Evolutionary conservation across 1,284 basidiomycete species (phyloP).

Genomic region (Ganoderma lucidum): DNA sequence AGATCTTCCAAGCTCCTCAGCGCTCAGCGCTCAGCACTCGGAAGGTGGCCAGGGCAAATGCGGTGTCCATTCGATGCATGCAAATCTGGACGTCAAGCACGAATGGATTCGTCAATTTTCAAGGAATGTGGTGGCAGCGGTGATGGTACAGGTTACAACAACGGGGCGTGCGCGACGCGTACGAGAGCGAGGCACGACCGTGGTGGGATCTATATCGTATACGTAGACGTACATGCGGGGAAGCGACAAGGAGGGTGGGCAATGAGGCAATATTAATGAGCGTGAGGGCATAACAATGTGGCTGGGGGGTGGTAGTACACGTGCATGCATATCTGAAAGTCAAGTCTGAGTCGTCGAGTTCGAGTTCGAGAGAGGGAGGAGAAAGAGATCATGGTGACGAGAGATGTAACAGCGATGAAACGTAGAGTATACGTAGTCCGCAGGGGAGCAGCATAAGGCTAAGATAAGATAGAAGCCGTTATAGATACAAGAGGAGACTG

Average conservation of each 20-base stretch:
- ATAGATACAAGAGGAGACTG: conserved; percentile 9
- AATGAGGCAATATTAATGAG: conserved; percentile 2
- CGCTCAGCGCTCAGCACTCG: neutral
- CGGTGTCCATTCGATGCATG: neutral
- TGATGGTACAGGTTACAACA: neutral
- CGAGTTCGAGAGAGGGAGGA: neutral
- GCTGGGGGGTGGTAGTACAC: conserved; percentile 13
- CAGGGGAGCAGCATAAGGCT: neutral
- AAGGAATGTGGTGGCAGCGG: neutral
- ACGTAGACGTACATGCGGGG: neutral
- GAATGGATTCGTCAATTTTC: neutral
- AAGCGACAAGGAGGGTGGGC: neutral
- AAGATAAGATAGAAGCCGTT: conserved; percentile 6
- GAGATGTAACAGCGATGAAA: neutral
- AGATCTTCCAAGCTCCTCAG: neutral
- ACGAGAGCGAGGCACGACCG: neutral
- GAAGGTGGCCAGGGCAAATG: neutral
- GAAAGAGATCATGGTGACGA: neutral
- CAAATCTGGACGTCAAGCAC: neutral
- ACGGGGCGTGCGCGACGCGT: neutral
- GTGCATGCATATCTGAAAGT: conserved; percentile 1
- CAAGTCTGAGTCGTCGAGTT: neutral
- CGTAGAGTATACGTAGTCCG: neutral
- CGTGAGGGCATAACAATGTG: conserved; percentile 3
- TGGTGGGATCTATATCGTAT: neutral